Evolutionary conservation across 2,329 filamentous ascomycete genomes (phyloP), one percentile per base, ranked within the genome.

Genomic region (Nothophoma quercina): DNA sequence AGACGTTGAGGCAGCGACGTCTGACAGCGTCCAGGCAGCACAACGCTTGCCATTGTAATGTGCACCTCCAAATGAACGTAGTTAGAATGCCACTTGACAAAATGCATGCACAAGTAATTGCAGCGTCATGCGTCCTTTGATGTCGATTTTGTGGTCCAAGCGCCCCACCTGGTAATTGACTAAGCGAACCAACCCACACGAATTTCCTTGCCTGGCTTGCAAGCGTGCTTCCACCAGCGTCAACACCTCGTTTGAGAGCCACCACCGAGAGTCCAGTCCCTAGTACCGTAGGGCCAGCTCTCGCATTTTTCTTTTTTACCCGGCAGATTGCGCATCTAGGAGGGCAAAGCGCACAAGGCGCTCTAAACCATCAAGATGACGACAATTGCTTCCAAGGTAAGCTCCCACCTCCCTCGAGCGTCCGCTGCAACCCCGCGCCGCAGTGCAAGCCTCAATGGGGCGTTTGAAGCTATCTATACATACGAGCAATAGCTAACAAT

Each of bases 271-370:
- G 72, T 66, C 68, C 58, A 65, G 74, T 70, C 73, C 70, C 71
- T 71, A 64, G 63, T 45, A 54, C 51, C 41, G 61, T 69, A 72
- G 73, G 71, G 71, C 69, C 72, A 67, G 71, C 72, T 75, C 73
- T 75, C 71, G 59, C 52, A 58, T 56, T 50, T 45, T 64, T 57
- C 51, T 61, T 64, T 61, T 51, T 38, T 46, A 55, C 64, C 64
- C 66, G 61, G 58, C 70, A 74, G 69, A 71, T 72, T 76, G 74
- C 67, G 74, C 67, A 67, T 71, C 71, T 74, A 75, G 69, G 70
- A 68, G 72, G 70, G 63, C 64, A 70, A 64, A 75, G 75, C 75
- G 75, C 75, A 72, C 70, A 75, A 75, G 72, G 75, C 75, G 75
- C 75, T 77, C 70, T 66, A 73, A 69, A 66, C 60, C 71, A 69